Conservation (phyloP, 441 rosid genomes). For the Lepidium campestre region DNA sequence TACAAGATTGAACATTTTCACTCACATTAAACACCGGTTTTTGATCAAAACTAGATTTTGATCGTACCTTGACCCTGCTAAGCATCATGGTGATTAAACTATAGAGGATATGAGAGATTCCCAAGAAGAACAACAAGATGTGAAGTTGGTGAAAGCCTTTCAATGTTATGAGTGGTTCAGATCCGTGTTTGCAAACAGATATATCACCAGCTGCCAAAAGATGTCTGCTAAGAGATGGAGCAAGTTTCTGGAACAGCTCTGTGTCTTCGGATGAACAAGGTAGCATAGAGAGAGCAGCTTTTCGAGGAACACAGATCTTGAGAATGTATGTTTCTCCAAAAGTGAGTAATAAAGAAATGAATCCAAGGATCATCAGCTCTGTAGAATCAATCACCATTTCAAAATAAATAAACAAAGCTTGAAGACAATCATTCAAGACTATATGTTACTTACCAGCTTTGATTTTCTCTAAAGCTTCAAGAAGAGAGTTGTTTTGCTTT, state of each 20-base stretch:
- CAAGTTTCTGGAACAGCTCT: not conserved
- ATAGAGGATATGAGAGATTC: conserved; percentile 61
- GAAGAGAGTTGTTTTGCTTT: conserved; percentile 67
- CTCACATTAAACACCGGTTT: not conserved
- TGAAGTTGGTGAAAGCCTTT: conserved; percentile 79
- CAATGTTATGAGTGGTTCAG: conserved; percentile 62
- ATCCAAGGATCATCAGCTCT: conserved; percentile 93
- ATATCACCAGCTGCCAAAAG: conserved; percentile 47
- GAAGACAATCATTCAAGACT: not conserved
- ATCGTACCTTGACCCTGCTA: conserved; percentile 67
- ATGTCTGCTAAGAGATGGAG: conserved; percentile 39
- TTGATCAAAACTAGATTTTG: not conserved
- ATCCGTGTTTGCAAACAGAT: conserved; percentile 43
- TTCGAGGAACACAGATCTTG: conserved; percentile 56
- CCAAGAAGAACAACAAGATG: conserved; percentile 84
- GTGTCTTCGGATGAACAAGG: conserved; percentile 44
- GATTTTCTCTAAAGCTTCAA: conserved; percentile 81
- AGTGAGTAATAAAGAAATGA: conserved; percentile 78
- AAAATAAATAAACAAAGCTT: not conserved
- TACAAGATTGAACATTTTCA: not conserved
- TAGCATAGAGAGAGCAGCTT: conserved; percentile 65
- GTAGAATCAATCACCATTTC: conserved; percentile 19
- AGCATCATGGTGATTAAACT: conserved; percentile 77
- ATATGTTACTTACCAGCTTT: conserved; percentile 57
- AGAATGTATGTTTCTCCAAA: conserved; percentile 63